Evolutionary conservation across 2,329 filamentous ascomycete species (phyloP).

Genomic region (Canariomyces notabilis): DNA sequence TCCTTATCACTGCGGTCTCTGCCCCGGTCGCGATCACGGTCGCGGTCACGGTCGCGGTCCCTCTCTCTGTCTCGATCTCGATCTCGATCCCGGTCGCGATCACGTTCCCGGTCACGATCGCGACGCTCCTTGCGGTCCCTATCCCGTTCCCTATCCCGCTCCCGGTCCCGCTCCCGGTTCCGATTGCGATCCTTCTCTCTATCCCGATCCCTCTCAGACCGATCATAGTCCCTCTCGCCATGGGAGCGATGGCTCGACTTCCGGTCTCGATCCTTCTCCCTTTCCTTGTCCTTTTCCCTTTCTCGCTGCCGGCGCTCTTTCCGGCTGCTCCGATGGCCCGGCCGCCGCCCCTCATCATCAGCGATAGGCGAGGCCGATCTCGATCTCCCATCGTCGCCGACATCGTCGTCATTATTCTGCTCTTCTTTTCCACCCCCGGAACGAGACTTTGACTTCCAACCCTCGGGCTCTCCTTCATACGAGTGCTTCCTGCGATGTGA

Average conservation of each 20-base stretch:
- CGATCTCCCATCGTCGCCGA: slow-evolving; percentile 47
- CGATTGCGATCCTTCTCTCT: slow-evolving; percentile 34
- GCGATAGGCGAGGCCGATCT: slow-evolving; percentile 58
- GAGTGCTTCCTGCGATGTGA: slow-evolving; percentile 40
- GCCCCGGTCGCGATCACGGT: slow-evolving; percentile 14
- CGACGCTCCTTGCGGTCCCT: slow-evolving; percentile 28
- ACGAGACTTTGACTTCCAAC: slow-evolving; percentile 38
- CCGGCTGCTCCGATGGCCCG: slow-evolving; percentile 55
- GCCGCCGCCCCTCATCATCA: slow-evolving; percentile 37
- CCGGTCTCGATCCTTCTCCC: slow-evolving; percentile 31
- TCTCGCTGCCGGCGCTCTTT: slow-evolving; percentile 36
- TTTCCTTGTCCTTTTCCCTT: slow-evolving; percentile 40
- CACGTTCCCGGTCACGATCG: slow-evolving; percentile 12
- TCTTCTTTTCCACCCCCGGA: slow-evolving; percentile 35
- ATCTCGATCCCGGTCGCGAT: slow-evolving; percentile 10
- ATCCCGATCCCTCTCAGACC: slow-evolving; percentile 29
- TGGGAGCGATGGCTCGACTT: slow-evolving; percentile 31
- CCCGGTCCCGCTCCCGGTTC: not conserved
- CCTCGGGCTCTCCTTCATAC: slow-evolving; percentile 37
- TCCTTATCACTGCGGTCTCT: slow-evolving; percentile 12
- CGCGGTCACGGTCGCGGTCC: slow-evolving; percentile 8
- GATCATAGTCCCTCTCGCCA: slow-evolving; percentile 37
- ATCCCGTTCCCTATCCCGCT: slow-evolving; percentile 28
- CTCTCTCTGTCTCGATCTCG: slow-evolving; percentile 14
- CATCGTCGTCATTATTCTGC: slow-evolving; percentile 23